phyloP scores from a whole-genome alignment of 2,329 filamentous ascomycete species.

The Nemania abortiva region DNA sequence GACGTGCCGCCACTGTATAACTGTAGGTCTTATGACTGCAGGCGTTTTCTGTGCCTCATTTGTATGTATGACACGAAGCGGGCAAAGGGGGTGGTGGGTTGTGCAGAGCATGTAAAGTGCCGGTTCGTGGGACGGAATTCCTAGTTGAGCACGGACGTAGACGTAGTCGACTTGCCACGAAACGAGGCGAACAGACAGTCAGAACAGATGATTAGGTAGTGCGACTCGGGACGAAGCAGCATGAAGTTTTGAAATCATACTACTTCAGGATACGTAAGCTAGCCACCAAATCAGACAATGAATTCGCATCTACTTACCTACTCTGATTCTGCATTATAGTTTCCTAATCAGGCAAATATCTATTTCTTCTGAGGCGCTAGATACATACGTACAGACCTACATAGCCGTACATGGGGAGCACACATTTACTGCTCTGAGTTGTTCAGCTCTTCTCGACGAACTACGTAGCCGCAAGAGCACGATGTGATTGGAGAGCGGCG shows the following conservation, averaged over 20 bases:
- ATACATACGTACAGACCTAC: constrained; percentile 1
- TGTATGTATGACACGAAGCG: neutral
- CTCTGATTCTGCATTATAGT: constrained; percentile 10
- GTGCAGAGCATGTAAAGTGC: neutral
- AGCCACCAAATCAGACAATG: constrained; percentile 18
- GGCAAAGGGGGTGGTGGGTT: neutral
- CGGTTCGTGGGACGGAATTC: neutral
- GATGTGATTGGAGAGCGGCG: constrained; percentile 21
- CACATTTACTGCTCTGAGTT: neutral
- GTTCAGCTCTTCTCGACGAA: constrained; percentile 6
- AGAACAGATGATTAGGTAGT: constrained; percentile 16
- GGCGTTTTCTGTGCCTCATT: neutral
- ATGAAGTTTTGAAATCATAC: constrained; percentile 13
- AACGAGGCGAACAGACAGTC: neutral
- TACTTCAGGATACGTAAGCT: constrained; percentile 25
- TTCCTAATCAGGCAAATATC: constrained; percentile 10
- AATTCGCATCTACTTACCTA: constrained; percentile 9
- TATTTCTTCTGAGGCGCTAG: neutral
- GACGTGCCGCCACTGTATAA: neutral
- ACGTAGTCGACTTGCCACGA: neutral
- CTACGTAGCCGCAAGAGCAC: constrained; percentile 1
- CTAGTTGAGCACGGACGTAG: neutral
- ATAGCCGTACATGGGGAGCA: no score
- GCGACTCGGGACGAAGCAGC: constrained; percentile 3
- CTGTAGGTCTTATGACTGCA: neutral